Evolutionary conservation across 1,139 yeast species (phyloP).

Genomic region (Geotrichum aggregatum): DNA sequence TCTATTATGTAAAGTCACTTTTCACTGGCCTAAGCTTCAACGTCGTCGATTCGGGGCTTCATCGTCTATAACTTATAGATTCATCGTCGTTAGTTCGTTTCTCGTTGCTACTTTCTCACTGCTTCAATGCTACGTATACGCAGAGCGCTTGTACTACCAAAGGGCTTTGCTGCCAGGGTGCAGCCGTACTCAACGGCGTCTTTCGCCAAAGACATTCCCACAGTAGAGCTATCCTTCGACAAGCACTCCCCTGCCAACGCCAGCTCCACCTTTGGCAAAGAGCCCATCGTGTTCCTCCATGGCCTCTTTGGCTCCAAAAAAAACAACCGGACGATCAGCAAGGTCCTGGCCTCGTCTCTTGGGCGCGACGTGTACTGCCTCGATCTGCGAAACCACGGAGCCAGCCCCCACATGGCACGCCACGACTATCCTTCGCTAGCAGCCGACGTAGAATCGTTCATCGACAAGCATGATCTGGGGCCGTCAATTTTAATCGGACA

Average conservation of each 20-base stretch:
- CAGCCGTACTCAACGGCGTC: conserved; percentile 9
- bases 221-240: conserved; percentile 21
- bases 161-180: too few species aligned
- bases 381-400: conserved; percentile 88
- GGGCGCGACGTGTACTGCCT: conserved; percentile 54
- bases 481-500: conserved; percentile 78
- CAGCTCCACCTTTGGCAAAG: background rate
- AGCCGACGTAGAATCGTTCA: conserved; percentile 74
- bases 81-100: too few species aligned
- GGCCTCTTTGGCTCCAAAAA: conserved; percentile 83
- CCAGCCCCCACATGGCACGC: conserved; percentile 66
- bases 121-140: too few species aligned
- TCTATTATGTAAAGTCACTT: too few species aligned
- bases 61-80: too few species aligned
- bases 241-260: conserved; percentile 9
- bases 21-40: too few species aligned
- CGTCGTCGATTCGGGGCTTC: too few species aligned
- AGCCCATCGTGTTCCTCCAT: conserved; percentile 73
- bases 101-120: too few species aligned
- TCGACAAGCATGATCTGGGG: conserved; percentile 46
- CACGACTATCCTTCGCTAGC: conserved; percentile 81
- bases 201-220: conserved; percentile 14
- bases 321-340: conserved; percentile 74
- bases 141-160: too few species aligned
- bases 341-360: conserved; percentile 40